Base-by-base conservation (phyloP, 148 eudicot species). In the Rhododendron molle region DNA sequence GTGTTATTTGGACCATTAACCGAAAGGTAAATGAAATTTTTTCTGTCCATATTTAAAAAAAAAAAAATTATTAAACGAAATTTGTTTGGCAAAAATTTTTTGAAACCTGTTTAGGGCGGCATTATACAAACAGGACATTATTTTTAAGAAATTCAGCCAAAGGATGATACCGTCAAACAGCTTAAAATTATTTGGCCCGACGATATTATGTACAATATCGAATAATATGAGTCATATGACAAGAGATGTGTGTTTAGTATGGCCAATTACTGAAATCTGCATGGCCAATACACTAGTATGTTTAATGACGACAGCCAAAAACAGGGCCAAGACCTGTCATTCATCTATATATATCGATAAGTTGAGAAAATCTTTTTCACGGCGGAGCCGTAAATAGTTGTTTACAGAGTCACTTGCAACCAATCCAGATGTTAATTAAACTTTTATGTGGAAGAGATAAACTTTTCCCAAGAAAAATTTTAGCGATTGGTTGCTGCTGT, bases 1-100 rank as follows among this genome's bases (percentile, higher is more conserved):
- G 95, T 76, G 95, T 95, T 77, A 86, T 90, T 86, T 95, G 98
- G 98, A 91, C 92, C 21, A 72, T 95, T 65, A 86, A 85, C 43
- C 80, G 44, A 38, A 85, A 86, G 95, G 98, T 92, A 91, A 23
- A 12, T 32, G 1, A 15, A 14, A 30, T 12, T 1, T 0, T 0
- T 30, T 4, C 38, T 4, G 18, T 28, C 30, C 7, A 69, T 30
- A 30, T 28, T 28, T 30, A 67, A 0, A 23, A 65, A 65, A 8
- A 65, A 9, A 23, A n/a, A 7, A 1, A 6, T 7, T 46, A 7
- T 46, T 60, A 23, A 26, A 23, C 10, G 14, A 67, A 67, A 67
- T 28, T 26, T 67, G 34, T 26, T 28, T 6, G 28, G 11, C 13
- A 69, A 69, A 3, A 1, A 28, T 3, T 3, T 12, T 71, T 30